Conservation (phyloP, 805 yeast genomes). For the Brettanomyces nanus region DNA sequence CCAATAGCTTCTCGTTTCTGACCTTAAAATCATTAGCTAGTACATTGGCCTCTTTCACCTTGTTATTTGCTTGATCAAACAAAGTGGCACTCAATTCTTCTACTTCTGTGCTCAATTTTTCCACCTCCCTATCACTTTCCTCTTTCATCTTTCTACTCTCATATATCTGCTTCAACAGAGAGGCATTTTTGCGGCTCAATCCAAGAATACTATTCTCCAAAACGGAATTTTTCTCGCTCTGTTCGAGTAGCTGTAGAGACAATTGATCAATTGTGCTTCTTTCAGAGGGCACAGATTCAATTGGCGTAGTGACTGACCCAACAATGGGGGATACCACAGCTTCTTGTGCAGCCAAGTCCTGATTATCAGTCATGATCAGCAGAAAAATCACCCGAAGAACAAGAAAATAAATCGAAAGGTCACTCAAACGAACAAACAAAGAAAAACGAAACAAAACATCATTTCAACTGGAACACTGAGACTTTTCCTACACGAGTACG, state of each 20-base stretch:
- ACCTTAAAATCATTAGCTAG: slow-evolving; percentile 53
- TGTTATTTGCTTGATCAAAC: slow-evolving; percentile 76
- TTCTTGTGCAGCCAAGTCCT: too few relatives aligned
- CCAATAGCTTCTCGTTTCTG: slow-evolving; percentile 46
- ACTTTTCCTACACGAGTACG: too few relatives aligned
- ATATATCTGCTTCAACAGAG: slow-evolving; percentile 26
- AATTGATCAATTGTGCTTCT: slow-evolving; percentile 14
- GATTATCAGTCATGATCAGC: too few relatives aligned
- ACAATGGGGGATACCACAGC: too few relatives aligned
- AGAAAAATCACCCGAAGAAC: too few relatives aligned
- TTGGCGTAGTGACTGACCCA: too few relatives aligned
- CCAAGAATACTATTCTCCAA: slow-evolving; percentile 25
- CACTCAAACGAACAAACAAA: too few relatives aligned
- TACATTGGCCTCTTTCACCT: slow-evolving; percentile 73
- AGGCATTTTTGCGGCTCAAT: slow-evolving; percentile 12
- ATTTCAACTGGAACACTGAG: too few relatives aligned
- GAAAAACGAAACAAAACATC: too few relatives aligned
- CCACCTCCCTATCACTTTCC: slow-evolving; percentile 51
- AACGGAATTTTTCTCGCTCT: slow-evolving; percentile 15
- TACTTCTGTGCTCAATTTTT: slow-evolving; percentile 59
- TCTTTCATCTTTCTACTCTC: slow-evolving; percentile 29
- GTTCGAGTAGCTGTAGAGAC: slow-evolving; percentile 20
- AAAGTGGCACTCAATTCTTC: slow-evolving; percentile 72
- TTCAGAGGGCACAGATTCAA: background rate
- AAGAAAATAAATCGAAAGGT: too few relatives aligned